A percentile compares a stretch with the other conserved stretches of the same genome.
Evolutionary conservation across 441 rosid genomes (phyloP).

Genomic region (Euphorbia corollata): DNA sequence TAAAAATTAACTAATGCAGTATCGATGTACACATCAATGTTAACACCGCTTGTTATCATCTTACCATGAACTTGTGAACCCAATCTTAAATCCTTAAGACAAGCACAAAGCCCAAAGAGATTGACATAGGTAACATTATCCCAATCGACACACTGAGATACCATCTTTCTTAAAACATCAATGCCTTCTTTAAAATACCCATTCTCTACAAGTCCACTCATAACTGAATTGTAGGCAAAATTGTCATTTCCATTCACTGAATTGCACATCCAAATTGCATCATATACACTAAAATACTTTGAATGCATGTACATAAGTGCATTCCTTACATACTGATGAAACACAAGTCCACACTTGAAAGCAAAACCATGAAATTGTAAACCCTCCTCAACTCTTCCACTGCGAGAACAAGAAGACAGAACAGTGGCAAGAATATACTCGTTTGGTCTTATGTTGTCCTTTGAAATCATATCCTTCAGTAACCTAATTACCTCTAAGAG

Average conservation of each 20-base stretch:
- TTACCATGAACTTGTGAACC: slow-evolving; percentile 51
- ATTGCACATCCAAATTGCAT: slow-evolving; percentile 37
- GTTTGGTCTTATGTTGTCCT: slow-evolving; percentile 37
- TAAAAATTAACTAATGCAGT: slow-evolving; percentile 65
- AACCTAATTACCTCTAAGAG: slow-evolving; percentile 43
- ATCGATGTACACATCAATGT: slow-evolving; percentile 29
- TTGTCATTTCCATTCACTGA: slow-evolving; percentile 38
- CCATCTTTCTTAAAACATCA: slow-evolving; percentile 43
- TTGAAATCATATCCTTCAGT: slow-evolving; percentile 43
- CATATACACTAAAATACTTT: slow-evolving; percentile 34
- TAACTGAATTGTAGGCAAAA: slow-evolving; percentile 44
- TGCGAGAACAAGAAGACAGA: slow-evolving; percentile 43
- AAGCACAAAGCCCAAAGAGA: slow-evolving; percentile 46
- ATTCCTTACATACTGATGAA: slow-evolving; percentile 55
- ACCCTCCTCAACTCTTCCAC: slow-evolving; percentile 43
- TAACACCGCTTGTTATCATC: slow-evolving; percentile 32
- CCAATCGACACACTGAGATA: slow-evolving; percentile 33
- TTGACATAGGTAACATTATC: slow-evolving; percentile 44
- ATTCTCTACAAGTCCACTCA: slow-evolving; percentile 49
- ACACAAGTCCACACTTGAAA: slow-evolving; percentile 47
- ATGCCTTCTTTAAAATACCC: slow-evolving; percentile 41
- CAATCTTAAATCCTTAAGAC: slow-evolving; percentile 43
- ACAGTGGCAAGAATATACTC: slow-evolving; percentile 53
- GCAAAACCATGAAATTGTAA: slow-evolving; percentile 54
- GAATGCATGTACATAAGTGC: slow-evolving; percentile 49